Evolutionary conservation across 2,329 filamentous ascomycete genomes (phyloP).

Genomic region (Venturia asperata): DNA sequence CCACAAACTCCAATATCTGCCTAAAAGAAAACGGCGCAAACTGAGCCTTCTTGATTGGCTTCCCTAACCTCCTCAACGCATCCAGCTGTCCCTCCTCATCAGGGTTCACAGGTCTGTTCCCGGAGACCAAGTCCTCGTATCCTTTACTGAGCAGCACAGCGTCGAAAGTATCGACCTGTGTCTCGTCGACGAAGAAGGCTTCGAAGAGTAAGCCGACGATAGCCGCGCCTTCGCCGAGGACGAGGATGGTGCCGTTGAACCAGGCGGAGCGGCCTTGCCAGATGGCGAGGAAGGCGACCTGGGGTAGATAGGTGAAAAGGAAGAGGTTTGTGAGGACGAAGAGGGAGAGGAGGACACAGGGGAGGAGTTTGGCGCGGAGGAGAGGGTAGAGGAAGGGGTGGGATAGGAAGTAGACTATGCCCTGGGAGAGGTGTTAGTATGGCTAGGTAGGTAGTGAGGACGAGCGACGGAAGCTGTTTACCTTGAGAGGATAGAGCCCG

Average conservation of each 20-base stretch:
- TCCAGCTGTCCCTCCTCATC: slow-evolving; percentile 48
- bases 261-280: slow-evolving; percentile 85
- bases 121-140: slow-evolving; percentile 45
- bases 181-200: slow-evolving; percentile 57
- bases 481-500: slow-evolving; percentile 44
- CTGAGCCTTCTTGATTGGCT: slow-evolving; percentile 65
- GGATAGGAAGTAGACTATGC: slow-evolving; percentile 72
- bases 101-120: slow-evolving; percentile 53
- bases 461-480: too few species aligned
- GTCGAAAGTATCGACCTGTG: slow-evolving; percentile 75
- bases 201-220: slow-evolving; percentile 53
- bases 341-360: slow-evolving; percentile 71
- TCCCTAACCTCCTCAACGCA: slow-evolving; percentile 73
- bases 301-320: slow-evolving; percentile 78
- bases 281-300: slow-evolving; percentile 80
- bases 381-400: slow-evolving; percentile 79
- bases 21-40: slow-evolving; percentile 85
- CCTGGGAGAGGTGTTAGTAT: slow-evolving; percentile 36
- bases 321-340: slow-evolving; percentile 83
- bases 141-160: slow-evolving; percentile 39
- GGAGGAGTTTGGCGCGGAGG: slow-evolving; percentile 68
- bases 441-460: neutral
- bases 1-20: slow-evolving; percentile 80
- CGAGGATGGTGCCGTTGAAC: slow-evolving; percentile 79
- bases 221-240: slow-evolving; percentile 60